phyloP scores from a whole-genome alignment of 1,139 yeast species.

The Kodamaea derodonti region DNA sequence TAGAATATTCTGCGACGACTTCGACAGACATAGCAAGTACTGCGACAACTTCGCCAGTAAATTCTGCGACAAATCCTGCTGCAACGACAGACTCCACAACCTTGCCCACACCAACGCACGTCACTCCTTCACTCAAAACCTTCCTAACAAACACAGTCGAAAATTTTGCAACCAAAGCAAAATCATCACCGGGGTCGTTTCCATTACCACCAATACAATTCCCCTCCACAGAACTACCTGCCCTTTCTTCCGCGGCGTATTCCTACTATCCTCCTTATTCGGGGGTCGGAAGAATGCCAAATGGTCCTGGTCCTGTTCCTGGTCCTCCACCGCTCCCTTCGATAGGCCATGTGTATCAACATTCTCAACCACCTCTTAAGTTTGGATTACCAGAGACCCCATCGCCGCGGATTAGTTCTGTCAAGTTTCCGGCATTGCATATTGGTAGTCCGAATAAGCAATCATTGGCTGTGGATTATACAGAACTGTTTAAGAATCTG shows the following conservation, averaged over 20 bases:
- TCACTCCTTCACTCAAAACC: constrained; percentile 4
- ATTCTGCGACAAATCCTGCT: constrained; percentile 1
- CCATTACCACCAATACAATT: not conserved
- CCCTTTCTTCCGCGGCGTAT: constrained; percentile 8
- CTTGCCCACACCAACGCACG: constrained; percentile 4
- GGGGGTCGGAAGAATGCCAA: constrained; percentile 38
- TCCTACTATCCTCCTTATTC: constrained; percentile 38
- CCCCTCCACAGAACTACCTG: constrained; percentile 8
- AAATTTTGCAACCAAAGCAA: no score
- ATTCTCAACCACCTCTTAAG: not conserved
- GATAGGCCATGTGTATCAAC: not conserved
- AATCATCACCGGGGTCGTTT: no score
- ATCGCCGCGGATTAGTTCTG: no score
- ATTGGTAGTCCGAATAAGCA: constrained; percentile 1
- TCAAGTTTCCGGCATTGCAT: constrained; percentile 1
- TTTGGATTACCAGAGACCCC: not conserved
- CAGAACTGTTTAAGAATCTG: not conserved
- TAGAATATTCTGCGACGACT: no score
- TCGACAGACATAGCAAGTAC: not conserved
- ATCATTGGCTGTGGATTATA: no score
- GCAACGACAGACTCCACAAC: constrained; percentile 4
- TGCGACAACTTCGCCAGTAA: not conserved
- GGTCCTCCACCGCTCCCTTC: constrained; percentile 34
- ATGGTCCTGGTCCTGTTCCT: constrained; percentile 46
- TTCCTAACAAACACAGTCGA: constrained; percentile 4